Conservation (phyloP, 164 flowering plant species). For the Liriodendron chinense region DNA sequence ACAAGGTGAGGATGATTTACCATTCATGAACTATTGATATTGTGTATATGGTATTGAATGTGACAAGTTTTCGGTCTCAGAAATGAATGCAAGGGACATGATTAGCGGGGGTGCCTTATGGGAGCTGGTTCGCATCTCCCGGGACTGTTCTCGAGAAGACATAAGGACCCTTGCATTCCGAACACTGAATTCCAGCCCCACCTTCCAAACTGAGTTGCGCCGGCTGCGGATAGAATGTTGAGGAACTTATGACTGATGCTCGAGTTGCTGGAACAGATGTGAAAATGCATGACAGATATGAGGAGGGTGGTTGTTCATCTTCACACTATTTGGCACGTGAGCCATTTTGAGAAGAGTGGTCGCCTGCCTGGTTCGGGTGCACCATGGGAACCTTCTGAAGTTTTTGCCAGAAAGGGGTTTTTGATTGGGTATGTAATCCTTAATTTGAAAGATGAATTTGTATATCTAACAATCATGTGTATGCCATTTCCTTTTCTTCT, state of each 20-base stretch:
- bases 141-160: constrained; percentile 87
- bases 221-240: constrained; percentile 51
- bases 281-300: neutral
- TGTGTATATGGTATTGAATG: neutral
- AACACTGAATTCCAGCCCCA: constrained; percentile 63
- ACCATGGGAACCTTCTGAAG: neutral
- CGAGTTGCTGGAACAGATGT: neutral
- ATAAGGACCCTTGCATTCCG: constrained; percentile 72
- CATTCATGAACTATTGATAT: neutral
- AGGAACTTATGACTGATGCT: neutral
- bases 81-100: constrained; percentile 85
- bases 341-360: neutral
- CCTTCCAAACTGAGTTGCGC: constrained; percentile 70
- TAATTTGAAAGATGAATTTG: neutral
- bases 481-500: neutral
- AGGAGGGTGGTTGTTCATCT: too few relatives aligned
- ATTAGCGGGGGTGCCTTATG: constrained; percentile 83
- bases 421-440: neutral
- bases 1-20: constrained; percentile 49
- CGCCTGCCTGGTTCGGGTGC: neutral
- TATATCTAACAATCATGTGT: neutral
- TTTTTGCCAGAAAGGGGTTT: neutral
- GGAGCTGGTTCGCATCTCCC: constrained; percentile 91
- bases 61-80: constrained; percentile 31
- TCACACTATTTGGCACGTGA: too few relatives aligned